Evolutionary conservation across 805 yeast genomes (phyloP), one percentile per base, ranked within the genome.

Genomic region (Saturnispora bothae): DNA sequence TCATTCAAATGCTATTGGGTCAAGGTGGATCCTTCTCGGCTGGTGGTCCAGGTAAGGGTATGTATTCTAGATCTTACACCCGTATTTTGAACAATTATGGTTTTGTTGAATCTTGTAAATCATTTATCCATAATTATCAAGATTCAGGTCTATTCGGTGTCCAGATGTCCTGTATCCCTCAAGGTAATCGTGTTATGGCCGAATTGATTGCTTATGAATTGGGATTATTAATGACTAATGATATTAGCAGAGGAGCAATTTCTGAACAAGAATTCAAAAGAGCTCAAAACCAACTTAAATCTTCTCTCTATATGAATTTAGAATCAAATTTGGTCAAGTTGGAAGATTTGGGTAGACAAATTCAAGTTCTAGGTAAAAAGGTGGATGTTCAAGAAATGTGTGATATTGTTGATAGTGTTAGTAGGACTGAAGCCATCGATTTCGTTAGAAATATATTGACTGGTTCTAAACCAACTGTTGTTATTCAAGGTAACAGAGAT

Each of bases 31-130:
- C 97, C 1, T 92, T 92, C 54, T 79, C 94, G 15, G 97, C 98
- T 8, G 98, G 98, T 47, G 98, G 98, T 0, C 98, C 98, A 14
- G 98, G 98, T 38, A 92, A 92, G 60, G 98, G 98, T 4, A 88
- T 92, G 97, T 92, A 86, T 57, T 84, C 96, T 4, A 71, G 97
- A 42, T 72, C 94, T 18, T 92, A 86, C 64, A 84, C 95, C 0
- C 76, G 86, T 49, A 95, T 92, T 3, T 67, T 92, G 54, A 89
- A 89, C 60, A 92, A 81, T 56, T 83, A 82, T 55, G 94, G 94
- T 28, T 88, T 81, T 56, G 77, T 92, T 36, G 98, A 92, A 54
- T 79, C 82, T 51, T 85, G 95, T 57, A 66, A 77, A 50, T 73
- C 94, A 6, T 86, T 88, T 63, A 85, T 86, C 58, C 95, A 86